phyloP scores from a whole-genome alignment of 257 asterid species.

The Handroanthus guayacan region DNA sequence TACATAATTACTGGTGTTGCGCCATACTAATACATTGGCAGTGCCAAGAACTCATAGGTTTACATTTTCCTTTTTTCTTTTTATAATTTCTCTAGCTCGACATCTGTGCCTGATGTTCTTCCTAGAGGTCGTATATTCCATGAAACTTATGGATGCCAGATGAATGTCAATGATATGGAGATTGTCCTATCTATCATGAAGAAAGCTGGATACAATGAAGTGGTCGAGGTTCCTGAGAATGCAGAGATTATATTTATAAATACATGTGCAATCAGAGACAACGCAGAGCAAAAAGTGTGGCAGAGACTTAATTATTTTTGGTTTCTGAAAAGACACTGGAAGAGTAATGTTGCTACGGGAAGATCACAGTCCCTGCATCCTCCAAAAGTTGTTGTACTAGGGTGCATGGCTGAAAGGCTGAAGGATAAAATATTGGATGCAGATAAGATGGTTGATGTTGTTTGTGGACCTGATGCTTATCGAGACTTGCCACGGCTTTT shows the following conservation, averaged over 20 bases:
- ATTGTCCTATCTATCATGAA: slow-evolving; percentile 95
- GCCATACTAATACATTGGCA: not conserved
- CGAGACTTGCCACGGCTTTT: slow-evolving; percentile 92
- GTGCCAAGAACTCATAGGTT: slow-evolving; percentile 15
- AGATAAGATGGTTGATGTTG: slow-evolving; percentile 99
- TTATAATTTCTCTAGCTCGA: slow-evolving; percentile 51
- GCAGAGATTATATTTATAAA: slow-evolving; percentile 94
- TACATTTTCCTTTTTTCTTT: slow-evolving; percentile 25
- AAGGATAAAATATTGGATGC: slow-evolving; percentile 96
- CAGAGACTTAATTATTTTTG: slow-evolving; percentile 96
- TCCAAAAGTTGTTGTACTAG: slow-evolving; percentile 95
- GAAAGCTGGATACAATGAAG: slow-evolving; percentile 81
- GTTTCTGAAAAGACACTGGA: slow-evolving; percentile 96
- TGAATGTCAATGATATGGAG: slow-evolving; percentile 99
- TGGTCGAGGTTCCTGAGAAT: slow-evolving; percentile 89
- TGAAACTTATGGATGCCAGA: slow-evolving; percentile 98
- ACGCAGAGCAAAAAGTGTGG: slow-evolving; percentile 98
- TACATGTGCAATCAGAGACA: slow-evolving; percentile 97
- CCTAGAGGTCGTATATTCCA: slow-evolving; percentile 91
- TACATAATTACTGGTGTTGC: slow-evolving; percentile 4
- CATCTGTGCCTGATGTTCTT: slow-evolving; percentile 52
- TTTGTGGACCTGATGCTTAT: slow-evolving; percentile 98
- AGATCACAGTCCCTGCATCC: slow-evolving; percentile 88
- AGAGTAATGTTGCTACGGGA: slow-evolving; percentile 86
- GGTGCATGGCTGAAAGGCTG: slow-evolving; percentile 99